Evolutionary conservation across 2,329 filamentous ascomycete species (phyloP), one percentile per base, ranked within the genome.

Genomic region (Aureobasidium sp.): DNA sequence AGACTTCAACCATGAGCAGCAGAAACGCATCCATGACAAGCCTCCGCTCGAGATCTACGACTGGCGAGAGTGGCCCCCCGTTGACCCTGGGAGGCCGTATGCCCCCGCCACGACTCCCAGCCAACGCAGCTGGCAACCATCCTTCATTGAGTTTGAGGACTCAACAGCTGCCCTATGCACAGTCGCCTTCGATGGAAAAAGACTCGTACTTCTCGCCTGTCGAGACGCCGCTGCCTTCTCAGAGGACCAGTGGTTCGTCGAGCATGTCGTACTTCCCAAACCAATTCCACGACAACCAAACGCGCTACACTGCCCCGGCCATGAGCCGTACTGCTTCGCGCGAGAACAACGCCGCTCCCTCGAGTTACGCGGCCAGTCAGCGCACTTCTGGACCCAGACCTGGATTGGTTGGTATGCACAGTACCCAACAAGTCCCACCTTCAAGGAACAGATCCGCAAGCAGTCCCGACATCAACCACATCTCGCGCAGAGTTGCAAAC

Each of bases 201-300:
- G 90, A 91, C 62, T 97, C 92, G 3, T 97, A 97, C 75, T 99
- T 99, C 74, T 97, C 93, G 0, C 94, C 94, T 0, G 83, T 82
- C 37, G 92, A 97, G 60, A 91, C 89, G 0, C 89, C 90, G 10
- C 85, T 85, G 47, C 90, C 88, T 10, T 87, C 88, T 14, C 87
- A 87, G 29, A 82, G 90, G 54, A 87, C 88, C 8, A 92, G 89
- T 72, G 85, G 85, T 1, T 82, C 76, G 63, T 78, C 89, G 5
- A 85, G 86, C 49, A 86, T 91, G 71, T 95, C 91, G 68, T 85
- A 86, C 1, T 95, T 96, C 69, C 87, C 91, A 57, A 87, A 91
- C 64, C 84, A 90, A 66, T 90, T 88, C 81, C 85, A 77, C 39
- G 90, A 96, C 64, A 82, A 85, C 29, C 85, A 84, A 68, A 88